Evolutionary conservation across 108 stramenopile species (phyloP).

Genomic region (Cafeteria roenbergensis): DNA sequence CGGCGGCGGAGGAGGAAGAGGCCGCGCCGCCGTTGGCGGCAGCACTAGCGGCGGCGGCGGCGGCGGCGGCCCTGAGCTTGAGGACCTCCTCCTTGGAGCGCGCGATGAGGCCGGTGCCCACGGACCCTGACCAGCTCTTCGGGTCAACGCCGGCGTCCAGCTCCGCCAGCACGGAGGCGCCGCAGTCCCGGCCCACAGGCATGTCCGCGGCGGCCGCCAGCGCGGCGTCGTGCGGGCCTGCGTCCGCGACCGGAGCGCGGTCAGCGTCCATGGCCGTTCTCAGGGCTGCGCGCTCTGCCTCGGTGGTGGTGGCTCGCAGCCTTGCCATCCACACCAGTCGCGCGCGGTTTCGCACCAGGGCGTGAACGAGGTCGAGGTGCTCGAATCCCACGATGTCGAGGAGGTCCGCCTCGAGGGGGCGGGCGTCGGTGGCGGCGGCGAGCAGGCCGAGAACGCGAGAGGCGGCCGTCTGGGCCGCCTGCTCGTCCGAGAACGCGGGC

Average conservation of each 20-base stretch:
- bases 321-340: constrained; percentile 76
- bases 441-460: constrained; percentile 2
- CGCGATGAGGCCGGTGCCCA: no score
- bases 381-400: constrained; percentile 81
- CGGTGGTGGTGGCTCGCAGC: constrained; percentile 73
- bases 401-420: constrained; percentile 84
- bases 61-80: no score
- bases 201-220: no score
- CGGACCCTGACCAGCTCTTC: no score
- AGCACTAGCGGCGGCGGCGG: no score
- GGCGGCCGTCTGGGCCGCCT: constrained; percentile 46
- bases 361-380: constrained; percentile 82
- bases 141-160: constrained; percentile 12
- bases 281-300: constrained; percentile 61
- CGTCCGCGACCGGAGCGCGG: constrained; percentile 46
- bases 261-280: constrained; percentile 60
- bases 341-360: constrained; percentile 68
- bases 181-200: no score
- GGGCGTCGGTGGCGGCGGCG: constrained; percentile 52
- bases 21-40: no score
- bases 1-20: no score
- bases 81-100: no score
- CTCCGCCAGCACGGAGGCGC: no score
- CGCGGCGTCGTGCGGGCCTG: no score
- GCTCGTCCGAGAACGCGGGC: constrained; percentile 67